phyloP scores from a whole-genome alignment of 805 yeast species.

The Spathaspora passalidarum region DNA sequence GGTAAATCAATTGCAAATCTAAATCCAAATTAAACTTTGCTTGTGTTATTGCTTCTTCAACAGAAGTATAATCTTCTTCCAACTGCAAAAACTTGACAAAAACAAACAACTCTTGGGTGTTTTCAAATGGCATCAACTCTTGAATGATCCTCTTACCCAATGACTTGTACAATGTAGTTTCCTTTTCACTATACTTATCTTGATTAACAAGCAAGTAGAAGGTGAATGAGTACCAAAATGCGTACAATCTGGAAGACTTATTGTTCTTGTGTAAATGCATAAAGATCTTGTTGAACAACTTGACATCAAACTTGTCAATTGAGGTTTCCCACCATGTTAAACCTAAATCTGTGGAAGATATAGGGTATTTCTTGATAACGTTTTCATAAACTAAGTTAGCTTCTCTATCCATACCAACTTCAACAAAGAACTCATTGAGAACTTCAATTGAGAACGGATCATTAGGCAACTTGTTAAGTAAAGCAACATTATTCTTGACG shows the following conservation, averaged over 20 bases:
- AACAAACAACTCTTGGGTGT: constrained; percentile 67
- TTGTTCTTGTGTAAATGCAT: constrained; percentile 36
- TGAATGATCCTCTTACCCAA: constrained; percentile 60
- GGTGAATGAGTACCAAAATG: constrained; percentile 57
- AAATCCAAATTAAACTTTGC: constrained; percentile 46
- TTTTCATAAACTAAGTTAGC: constrained; percentile 52
- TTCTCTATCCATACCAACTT: constrained; percentile 32
- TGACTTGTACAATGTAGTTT: constrained; percentile 51
- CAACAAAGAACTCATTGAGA: constrained; percentile 43
- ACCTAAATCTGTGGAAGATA: constrained; percentile 34
- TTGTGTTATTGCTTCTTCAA: constrained; percentile 10
- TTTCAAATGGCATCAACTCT: constrained; percentile 46
- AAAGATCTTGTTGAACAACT: constrained; percentile 52
- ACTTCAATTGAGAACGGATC: constrained; percentile 53
- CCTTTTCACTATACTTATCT: constrained; percentile 34
- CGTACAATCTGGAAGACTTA: constrained; percentile 27
- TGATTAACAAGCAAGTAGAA: constrained; percentile 37
- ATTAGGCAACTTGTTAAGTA: constrained; percentile 42
- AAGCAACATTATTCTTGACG: constrained; percentile 22
- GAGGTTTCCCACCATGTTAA: constrained; percentile 58
- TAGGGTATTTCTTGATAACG: constrained; percentile 56
- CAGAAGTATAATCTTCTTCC: constrained; percentile 31
- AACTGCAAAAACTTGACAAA: constrained; percentile 47
- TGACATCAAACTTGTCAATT: constrained; percentile 44
- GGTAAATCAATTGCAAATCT: constrained; percentile 55